Conservation (phyloP, 176 grass and related monocot genomes). For the Oryza brachyantha region DNA sequence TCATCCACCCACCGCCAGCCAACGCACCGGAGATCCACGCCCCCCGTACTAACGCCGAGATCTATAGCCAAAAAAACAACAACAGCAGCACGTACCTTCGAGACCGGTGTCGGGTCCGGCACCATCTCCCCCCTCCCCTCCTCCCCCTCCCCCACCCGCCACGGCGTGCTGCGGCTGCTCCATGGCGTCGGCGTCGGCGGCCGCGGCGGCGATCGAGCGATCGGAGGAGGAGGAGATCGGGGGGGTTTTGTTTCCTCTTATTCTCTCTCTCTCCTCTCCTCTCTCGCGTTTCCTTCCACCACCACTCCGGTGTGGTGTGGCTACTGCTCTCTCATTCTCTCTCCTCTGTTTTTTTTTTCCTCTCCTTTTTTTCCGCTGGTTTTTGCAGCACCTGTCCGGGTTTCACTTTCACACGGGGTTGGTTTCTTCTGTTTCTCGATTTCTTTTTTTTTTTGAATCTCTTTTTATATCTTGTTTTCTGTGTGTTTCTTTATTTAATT, state of each 20-base stretch:
- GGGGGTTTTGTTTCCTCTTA: constrained; percentile 5
- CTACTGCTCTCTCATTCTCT: background rate
- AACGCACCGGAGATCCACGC: constrained; percentile 26
- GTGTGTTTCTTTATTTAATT: background rate
- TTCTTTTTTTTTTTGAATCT: background rate
- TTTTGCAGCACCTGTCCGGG: constrained; percentile 36
- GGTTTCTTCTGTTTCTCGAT: background rate
- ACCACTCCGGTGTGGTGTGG: constrained; percentile 39
- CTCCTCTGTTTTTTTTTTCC: background rate
- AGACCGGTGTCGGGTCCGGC: constrained; percentile 51
- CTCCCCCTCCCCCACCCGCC: background rate
- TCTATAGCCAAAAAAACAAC: background rate
- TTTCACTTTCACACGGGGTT: constrained; percentile 26
- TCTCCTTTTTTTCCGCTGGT: constrained; percentile 30
- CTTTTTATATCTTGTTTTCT: background rate
- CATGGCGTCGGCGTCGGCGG: constrained; percentile 26
- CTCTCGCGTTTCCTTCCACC: constrained; percentile 31
- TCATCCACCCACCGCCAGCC: background rate
- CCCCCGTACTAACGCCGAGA: constrained; percentile 30
- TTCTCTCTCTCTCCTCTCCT: constrained; percentile 21
- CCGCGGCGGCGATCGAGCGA: constrained; percentile 35
- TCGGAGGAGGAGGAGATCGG: constrained; percentile 46
- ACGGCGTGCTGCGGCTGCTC: constrained; percentile 42
- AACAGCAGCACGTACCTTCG: constrained; percentile 47
- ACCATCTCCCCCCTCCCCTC: constrained; percentile 14